phyloP scores from a whole-genome alignment of 2,329 filamentous ascomycete genomes.

The Sporothrix variecibatus region DNA sequence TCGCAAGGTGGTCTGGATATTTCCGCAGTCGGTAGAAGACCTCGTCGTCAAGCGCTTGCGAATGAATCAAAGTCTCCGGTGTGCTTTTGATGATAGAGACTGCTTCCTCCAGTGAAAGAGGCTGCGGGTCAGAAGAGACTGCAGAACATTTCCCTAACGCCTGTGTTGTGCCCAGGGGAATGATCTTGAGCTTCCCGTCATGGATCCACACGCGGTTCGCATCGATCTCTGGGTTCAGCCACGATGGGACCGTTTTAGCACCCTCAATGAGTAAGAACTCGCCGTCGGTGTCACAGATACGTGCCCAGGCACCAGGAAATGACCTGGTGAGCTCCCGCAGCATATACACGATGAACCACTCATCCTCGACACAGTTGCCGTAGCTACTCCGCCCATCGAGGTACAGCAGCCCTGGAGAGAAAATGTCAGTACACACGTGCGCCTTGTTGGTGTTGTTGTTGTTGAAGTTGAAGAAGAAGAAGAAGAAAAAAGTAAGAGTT shows the following conservation, averaged over 20 bases:
- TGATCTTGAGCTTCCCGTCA: constrained; percentile 49
- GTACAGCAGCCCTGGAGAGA: constrained; percentile 52
- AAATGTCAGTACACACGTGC: neutral
- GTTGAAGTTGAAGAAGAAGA: neutral
- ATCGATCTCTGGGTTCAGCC: constrained; percentile 90
- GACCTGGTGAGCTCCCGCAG: constrained; percentile 76
- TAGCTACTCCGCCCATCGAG: constrained; percentile 81
- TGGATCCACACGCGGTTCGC: constrained; percentile 89
- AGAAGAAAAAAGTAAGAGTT: neutral
- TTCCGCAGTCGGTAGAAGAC: constrained; percentile 86
- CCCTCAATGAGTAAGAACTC: constrained; percentile 96
- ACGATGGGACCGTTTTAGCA: constrained; percentile 80
- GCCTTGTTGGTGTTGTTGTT: neutral
- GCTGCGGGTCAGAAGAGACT: constrained; percentile 38
- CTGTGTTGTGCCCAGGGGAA: constrained; percentile 1
- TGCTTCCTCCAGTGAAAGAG: constrained; percentile 66
- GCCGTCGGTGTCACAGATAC: constrained; percentile 83
- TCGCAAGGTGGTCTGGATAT: constrained; percentile 74
- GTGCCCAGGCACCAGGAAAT: constrained; percentile 76
- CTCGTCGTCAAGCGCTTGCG: constrained; percentile 76
- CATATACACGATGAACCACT: constrained; percentile 94
- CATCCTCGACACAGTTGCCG: constrained; percentile 92
- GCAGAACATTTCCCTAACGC: neutral
- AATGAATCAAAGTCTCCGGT: constrained; percentile 65
- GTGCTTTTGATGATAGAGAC: constrained; percentile 59